Base-by-base conservation (phyloP, 345 rosid species). In the Cardamine chenopodiifolia region DNA sequence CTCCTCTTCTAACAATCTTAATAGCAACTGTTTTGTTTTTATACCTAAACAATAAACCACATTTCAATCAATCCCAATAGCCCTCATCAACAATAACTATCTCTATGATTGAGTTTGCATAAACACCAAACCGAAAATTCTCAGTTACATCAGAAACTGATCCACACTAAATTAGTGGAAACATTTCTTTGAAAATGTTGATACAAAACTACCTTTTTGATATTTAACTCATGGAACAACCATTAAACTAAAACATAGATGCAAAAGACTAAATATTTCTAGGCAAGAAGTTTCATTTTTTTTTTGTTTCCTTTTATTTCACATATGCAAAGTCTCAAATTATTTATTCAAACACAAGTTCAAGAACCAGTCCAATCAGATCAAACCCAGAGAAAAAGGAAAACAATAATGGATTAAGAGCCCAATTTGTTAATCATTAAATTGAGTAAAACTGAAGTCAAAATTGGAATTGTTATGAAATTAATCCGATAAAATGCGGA, bases 11-110 rank as follows among this genome's bases (percentile, higher is more conserved):
- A 56, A 90, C 81, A 71, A 96, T 73, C 82, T 96, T 96, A 29
- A 96, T 85, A 5, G 99, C 98, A 75, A 96, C 99, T 73, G 60
- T 96, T 75, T 85, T 91, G 75, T 88, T 84, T 57, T 78, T 89
- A 68, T 95, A 95, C 83, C 97, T 95, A 64, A 42, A 73, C 54
- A 72, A 59, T 28, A 26, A 66, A 62, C 7, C 7, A 48, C 8
- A 69, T 8, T 66, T 65, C 2, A 2, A 42, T 72, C 12, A 71
- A n/a, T 48, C 50, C 20, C 3, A 25, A 23, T 0, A 25, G 40
- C 54, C 17, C 22, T 35, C 49, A 52, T 52, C 47, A 23, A 9
- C 5, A 4, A 11, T 7, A 60, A 37, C 3, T 37, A 20, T 62
- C 53, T 5, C 14, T 25, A 9, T 25, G 37, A 44, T 4, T 62